Conservation (phyloP, 139 green algal species). For the Chlorella sp. region DNA sequence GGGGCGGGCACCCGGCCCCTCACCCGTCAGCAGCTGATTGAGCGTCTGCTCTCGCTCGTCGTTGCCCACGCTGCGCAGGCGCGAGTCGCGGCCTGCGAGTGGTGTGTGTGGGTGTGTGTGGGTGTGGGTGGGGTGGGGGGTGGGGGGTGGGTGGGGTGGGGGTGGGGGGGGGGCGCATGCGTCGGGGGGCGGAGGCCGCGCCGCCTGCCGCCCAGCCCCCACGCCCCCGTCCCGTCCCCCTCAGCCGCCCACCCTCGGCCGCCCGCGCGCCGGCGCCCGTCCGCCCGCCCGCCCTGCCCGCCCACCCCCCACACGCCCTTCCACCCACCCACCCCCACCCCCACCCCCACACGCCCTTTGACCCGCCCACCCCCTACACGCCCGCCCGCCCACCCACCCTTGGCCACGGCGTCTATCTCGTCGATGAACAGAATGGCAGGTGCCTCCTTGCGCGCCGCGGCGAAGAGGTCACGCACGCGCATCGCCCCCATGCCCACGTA, state of each 20-base stretch:
- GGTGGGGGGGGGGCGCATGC: not conserved
- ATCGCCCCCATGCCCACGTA: constrained; percentile 93
- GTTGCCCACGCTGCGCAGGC: constrained; percentile 73
- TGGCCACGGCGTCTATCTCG: constrained; percentile 87
- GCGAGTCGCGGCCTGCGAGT: constrained; percentile 63
- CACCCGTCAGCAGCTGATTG: constrained; percentile 86
- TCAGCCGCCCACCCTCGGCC: no score
- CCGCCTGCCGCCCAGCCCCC: constrained; percentile 13
- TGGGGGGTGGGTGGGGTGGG: no score
- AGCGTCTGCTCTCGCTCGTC: constrained; percentile 93
- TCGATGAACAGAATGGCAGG: constrained; percentile 95
- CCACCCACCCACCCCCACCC: no score
- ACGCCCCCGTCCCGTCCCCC: not conserved
- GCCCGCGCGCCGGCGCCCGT: no score
- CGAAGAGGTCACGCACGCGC: constrained; percentile 84
- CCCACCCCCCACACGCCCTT: no score
- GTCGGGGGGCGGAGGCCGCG: not conserved
- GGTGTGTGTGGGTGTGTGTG: not conserved
- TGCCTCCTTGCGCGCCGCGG: constrained; percentile 71
- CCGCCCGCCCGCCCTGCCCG: no score
- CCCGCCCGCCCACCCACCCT: not conserved
- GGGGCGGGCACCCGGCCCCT: no score
- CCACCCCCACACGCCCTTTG: no score
- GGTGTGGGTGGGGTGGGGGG: not conserved
- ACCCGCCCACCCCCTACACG: no score